Conservation (phyloP, 2,329 filamentous ascomycete species). For the Mariannaea elegans region DNA sequence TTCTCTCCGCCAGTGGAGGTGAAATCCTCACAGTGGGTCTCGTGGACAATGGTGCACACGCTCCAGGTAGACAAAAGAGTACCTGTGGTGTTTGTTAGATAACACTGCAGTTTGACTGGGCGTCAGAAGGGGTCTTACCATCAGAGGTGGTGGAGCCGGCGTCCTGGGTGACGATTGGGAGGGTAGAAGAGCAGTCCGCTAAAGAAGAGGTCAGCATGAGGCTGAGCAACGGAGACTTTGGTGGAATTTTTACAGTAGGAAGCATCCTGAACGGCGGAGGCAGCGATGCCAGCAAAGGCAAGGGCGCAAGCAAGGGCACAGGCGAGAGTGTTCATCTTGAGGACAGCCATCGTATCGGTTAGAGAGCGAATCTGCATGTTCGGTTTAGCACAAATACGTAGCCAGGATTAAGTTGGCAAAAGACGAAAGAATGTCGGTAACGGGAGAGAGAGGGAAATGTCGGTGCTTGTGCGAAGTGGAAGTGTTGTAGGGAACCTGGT, state of each 20-base stretch:
- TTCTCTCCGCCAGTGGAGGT: constrained; percentile 38
- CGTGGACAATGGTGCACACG: constrained; percentile 47
- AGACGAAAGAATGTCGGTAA: neutral
- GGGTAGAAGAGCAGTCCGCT: constrained; percentile 43
- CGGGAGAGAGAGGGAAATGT: neutral
- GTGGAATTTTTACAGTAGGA: constrained; percentile 31
- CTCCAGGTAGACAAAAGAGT: constrained; percentile 47
- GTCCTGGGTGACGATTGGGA: constrained; percentile 43
- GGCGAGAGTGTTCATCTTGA: constrained; percentile 41
- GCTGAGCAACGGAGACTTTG: neutral
- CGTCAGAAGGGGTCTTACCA: constrained; percentile 35
- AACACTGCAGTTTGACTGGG: neutral
- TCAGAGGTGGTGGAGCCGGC: constrained; percentile 44
- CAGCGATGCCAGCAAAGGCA: constrained; percentile 34
- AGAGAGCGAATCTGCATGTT: neutral
- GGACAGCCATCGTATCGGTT: constrained; percentile 39
- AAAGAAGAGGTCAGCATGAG: constrained; percentile 10
- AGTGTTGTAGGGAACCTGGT: too few species aligned
- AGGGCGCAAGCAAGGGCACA: constrained; percentile 33
- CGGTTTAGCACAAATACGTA: constrained; percentile 10
- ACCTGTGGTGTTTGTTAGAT: constrained; percentile 33
- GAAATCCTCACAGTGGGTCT: constrained; percentile 45
- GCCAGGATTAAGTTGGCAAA: neutral
- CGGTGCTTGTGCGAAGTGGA: too few species aligned
- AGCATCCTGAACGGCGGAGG: constrained; percentile 25